phyloP scores from a whole-genome alignment of 805 yeast species.

The Yamadazyma olivae region DNA sequence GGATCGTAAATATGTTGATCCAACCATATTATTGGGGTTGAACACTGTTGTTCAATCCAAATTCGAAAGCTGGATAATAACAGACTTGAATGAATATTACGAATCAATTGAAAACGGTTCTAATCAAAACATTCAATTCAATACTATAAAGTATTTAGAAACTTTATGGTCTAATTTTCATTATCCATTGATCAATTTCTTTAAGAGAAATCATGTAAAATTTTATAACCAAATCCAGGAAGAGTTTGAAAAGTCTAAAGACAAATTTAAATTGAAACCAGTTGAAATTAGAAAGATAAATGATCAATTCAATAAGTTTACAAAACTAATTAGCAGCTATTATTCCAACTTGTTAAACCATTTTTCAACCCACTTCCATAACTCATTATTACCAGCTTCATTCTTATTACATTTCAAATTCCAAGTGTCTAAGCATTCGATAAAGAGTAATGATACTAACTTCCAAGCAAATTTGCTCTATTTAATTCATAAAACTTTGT shows the following conservation, averaged over 20 bases:
- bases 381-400: slow-evolving; percentile 29
- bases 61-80: slow-evolving; percentile 38
- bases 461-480: slow-evolving; percentile 35
- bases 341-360: slow-evolving; percentile 42
- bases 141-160: slow-evolving; percentile 36
- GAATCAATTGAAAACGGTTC: slow-evolving; percentile 1
- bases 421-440: slow-evolving; percentile 15
- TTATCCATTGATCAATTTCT: slow-evolving; percentile 61
- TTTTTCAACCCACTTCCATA: slow-evolving; percentile 35
- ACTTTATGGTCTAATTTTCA: slow-evolving; percentile 59
- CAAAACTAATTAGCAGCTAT: slow-evolving; percentile 45
- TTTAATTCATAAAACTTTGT: slow-evolving; percentile 45
- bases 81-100: slow-evolving; percentile 33
- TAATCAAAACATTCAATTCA: slow-evolving; percentile 28
- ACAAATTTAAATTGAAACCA: slow-evolving; percentile 26
- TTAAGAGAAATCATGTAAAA: slow-evolving; percentile 37
- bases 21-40: slow-evolving; percentile 47
- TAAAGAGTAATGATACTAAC: slow-evolving; percentile 11
- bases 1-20: slow-evolving; percentile 27
- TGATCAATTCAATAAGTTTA: slow-evolving; percentile 48
- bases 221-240: slow-evolving; percentile 17
- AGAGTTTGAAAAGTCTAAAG: slow-evolving; percentile 8
- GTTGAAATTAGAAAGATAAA: slow-evolving; percentile 59
- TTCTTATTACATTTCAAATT: slow-evolving; percentile 27
- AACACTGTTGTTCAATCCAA: slow-evolving; percentile 48